A percentile compares a stretch with the other conserved stretches of the same genome.
phyloP scores from a whole-genome alignment of 2,329 filamentous ascomycete species.

The Xylariaceae sp. region DNA sequence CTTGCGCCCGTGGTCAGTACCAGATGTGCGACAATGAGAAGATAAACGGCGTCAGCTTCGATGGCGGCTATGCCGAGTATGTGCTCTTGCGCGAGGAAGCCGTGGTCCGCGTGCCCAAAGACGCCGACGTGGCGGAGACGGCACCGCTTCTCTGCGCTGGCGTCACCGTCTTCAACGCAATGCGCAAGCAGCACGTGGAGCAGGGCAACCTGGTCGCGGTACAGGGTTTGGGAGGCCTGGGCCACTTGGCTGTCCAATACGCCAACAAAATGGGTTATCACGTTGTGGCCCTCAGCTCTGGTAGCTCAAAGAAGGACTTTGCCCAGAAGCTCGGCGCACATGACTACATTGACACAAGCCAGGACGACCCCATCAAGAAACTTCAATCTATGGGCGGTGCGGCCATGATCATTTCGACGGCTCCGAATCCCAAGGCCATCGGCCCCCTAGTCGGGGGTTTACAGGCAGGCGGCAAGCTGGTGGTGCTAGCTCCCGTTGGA shows the following conservation, averaged over 20 bases:
- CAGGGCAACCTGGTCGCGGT: constrained; percentile 61
- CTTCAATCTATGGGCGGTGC: constrained; percentile 66
- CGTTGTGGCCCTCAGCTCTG: constrained; percentile 70
- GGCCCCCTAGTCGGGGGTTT: constrained; percentile 59
- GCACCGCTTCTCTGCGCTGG: constrained; percentile 70
- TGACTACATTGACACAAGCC: constrained; percentile 64
- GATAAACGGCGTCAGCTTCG: constrained; percentile 68
- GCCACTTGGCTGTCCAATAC: constrained; percentile 79
- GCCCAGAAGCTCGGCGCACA: constrained; percentile 66
- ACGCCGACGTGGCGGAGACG: constrained; percentile 57
- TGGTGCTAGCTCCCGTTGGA: constrained; percentile 62
- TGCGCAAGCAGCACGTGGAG: constrained; percentile 59
- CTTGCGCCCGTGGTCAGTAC: constrained; percentile 67
- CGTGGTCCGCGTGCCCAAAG: constrained; percentile 59
- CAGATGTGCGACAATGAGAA: constrained; percentile 69
- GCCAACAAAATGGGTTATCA: constrained; percentile 77
- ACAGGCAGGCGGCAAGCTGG: constrained; percentile 59
- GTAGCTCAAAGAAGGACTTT: constrained; percentile 71
- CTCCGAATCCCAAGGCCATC: constrained; percentile 64
- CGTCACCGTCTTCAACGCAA: constrained; percentile 67
- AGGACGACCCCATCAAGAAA: constrained; percentile 53
- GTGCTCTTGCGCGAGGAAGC: constrained; percentile 65
- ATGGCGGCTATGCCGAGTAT: constrained; percentile 75
- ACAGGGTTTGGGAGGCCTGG: constrained; percentile 77
- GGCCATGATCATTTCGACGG: constrained; percentile 65